Conservation (phyloP, 768 basidiomycete species). For the Vararia minispora region DNA sequence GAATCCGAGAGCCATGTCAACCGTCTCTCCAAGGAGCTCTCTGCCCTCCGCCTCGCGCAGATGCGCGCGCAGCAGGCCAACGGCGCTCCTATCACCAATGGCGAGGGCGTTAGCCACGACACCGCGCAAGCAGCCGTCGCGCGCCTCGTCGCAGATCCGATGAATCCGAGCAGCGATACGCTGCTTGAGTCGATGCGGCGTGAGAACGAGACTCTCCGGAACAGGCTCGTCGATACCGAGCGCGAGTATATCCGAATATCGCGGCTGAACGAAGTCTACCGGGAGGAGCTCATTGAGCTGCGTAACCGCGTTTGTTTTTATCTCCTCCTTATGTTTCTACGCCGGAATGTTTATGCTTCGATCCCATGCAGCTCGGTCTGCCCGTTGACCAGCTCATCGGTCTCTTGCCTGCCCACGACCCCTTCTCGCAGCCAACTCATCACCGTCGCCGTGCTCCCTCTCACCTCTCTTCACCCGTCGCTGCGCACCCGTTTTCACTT, state of each 20-base stretch:
- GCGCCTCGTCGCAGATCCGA: slow-evolving; percentile 18
- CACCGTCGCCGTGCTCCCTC: slow-evolving; percentile 42
- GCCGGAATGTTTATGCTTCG: neutral
- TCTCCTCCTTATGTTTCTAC: neutral
- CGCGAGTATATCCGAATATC: slow-evolving; percentile 65
- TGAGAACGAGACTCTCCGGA: slow-evolving; percentile 71
- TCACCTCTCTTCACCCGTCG: slow-evolving; percentile 31
- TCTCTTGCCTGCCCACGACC: slow-evolving; percentile 44
- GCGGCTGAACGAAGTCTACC: slow-evolving; percentile 71
- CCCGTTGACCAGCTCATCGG: slow-evolving; percentile 75
- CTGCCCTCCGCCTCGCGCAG: slow-evolving; percentile 50
- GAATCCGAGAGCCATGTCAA: slow-evolving; percentile 84
- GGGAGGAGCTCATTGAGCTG: slow-evolving; percentile 76
- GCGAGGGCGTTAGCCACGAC: slow-evolving; percentile 5
- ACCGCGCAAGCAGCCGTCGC: slow-evolving; percentile 11
- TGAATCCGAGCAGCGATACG: slow-evolving; percentile 34
- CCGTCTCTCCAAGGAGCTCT: slow-evolving; percentile 57
- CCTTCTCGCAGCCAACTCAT: slow-evolving; percentile 64
- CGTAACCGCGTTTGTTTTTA: slow-evolving; percentile 31
- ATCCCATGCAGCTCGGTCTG: slow-evolving; percentile 46
- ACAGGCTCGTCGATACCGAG: slow-evolving; percentile 60
- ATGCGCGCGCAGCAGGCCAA: slow-evolving; percentile 28
- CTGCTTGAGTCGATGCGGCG: slow-evolving; percentile 67
- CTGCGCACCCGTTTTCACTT: slow-evolving; percentile 21
- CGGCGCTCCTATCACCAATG: slow-evolving; percentile 14